These are phyloP conservation scores for Xylariaceae sp. DNA, from an alignment of 2,329 filamentous ascomycete species.

Conservation along the genomic window DNA sequence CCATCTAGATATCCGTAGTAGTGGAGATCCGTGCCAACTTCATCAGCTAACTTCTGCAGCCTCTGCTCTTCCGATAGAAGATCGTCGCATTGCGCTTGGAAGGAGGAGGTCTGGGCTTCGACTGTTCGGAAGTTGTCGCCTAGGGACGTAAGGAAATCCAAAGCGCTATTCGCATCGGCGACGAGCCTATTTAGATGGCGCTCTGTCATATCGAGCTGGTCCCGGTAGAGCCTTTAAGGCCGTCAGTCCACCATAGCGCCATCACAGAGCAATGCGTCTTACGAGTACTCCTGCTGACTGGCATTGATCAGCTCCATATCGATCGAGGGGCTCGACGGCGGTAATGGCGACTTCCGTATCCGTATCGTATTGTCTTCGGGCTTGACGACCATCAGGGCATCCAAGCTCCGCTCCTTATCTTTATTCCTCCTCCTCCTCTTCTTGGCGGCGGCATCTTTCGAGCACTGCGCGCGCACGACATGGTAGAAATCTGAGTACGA, in stretches of 20 bases:
- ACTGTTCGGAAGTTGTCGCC: conserved; percentile 84
- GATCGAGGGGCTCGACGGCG: conserved; percentile 47
- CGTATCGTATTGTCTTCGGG: conserved; percentile 21
- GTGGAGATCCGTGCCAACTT: conserved; percentile 82
- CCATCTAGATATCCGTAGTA: conserved; percentile 94
- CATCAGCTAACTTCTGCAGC: conserved; percentile 71
- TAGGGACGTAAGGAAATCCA: conserved; percentile 70
- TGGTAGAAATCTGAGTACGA: conserved; percentile 77
- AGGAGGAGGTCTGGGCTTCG: conserved; percentile 84
- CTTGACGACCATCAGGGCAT: conserved; percentile 44
- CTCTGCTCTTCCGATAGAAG: conserved; percentile 76
- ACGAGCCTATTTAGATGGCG: conserved; percentile 77
- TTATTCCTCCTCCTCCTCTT: conserved; percentile 38
- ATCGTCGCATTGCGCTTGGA: conserved; percentile 87
- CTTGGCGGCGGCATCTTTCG: conserved; percentile 41
- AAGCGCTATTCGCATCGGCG: conserved; percentile 66
- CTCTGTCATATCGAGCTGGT: conserved; percentile 75
- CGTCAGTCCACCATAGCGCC: conserved; percentile 27
- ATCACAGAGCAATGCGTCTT: conserved; percentile 33
- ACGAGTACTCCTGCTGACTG: conserved; percentile 82
- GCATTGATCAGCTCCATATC: conserved; percentile 69
- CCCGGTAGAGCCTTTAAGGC: conserved; percentile 60
- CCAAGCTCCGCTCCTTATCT: conserved; percentile 42
- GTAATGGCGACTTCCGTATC: conserved; percentile 19
- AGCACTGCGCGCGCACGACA: conserved; percentile 52